Conservation (phyloP, 2,329 filamentous ascomycete species). For the Zasmidium citrigriseum region DNA sequence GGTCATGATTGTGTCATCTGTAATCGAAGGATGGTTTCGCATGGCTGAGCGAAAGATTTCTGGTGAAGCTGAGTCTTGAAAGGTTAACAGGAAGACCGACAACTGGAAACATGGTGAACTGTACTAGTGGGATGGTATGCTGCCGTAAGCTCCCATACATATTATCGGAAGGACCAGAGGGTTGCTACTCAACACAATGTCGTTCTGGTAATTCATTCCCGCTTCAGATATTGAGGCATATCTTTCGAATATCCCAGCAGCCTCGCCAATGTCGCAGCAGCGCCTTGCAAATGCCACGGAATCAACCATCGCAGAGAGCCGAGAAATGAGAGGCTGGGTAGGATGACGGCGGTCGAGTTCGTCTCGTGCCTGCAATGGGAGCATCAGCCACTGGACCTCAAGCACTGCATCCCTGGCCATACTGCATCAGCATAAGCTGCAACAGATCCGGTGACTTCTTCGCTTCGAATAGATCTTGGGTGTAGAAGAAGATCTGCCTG, state of each 20-base stretch:
- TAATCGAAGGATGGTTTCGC: no score
- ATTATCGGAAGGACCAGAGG: no score
- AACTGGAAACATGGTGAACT: no score
- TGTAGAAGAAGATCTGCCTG: slow-evolving; percentile 9
- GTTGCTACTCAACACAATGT: neutral
- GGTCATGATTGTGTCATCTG: no score
- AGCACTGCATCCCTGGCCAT: neutral
- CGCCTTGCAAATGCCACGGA: slow-evolving; percentile 10
- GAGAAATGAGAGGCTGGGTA: slow-evolving; percentile 6
- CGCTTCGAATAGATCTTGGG: slow-evolving; percentile 1
- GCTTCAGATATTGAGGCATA: slow-evolving; percentile 4
- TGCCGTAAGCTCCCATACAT: no score
- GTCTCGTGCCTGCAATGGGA: slow-evolving; percentile 5
- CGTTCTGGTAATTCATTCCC: neutral
- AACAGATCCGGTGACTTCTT: slow-evolving; percentile 7
- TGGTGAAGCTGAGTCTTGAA: no score
- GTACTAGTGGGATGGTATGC: no score
- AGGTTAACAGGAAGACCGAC: no score
- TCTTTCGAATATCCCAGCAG: neutral
- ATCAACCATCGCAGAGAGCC: slow-evolving; percentile 14
- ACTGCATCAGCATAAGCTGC: slow-evolving; percentile 13
- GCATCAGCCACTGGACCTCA: neutral
- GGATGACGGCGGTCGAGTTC: slow-evolving; percentile 8
- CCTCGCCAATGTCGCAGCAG: neutral
- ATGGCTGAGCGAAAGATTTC: no score